Conservation (phyloP, 176 grass and related monocot genomes). For the Alopecurus myosuroides region DNA sequence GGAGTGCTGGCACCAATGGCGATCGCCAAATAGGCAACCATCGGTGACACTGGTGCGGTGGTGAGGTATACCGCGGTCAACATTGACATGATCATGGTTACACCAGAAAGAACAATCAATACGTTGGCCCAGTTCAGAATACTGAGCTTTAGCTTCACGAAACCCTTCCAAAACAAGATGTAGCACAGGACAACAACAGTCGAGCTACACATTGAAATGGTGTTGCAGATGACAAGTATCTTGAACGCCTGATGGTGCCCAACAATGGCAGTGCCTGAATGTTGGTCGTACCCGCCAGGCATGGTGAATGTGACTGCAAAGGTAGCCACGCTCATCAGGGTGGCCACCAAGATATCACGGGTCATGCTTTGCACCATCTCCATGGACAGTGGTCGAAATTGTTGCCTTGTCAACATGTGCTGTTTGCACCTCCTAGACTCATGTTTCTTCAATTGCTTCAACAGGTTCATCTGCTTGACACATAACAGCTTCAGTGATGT, state of each 20-base stretch:
- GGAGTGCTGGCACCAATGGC: conserved; percentile 15
- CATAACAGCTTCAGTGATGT: background rate
- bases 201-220: background rate
- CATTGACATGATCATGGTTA: conserved; percentile 5
- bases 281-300: background rate
- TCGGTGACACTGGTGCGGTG: background rate
- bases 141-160: background rate
- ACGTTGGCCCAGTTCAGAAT: background rate
- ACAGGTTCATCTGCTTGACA: background rate
- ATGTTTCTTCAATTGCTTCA: conserved; percentile 23
- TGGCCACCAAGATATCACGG: background rate
- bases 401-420: too few species aligned
- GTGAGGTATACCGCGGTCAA: conserved; percentile 8
- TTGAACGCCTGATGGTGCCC: background rate
- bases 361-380: background rate
- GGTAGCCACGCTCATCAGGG: background rate
- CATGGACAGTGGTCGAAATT: background rate
- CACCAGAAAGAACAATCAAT: background rate
- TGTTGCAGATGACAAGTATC: background rate
- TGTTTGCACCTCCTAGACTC: conserved; percentile 3
- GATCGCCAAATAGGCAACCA: background rate
- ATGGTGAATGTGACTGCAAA: background rate
- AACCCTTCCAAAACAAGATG: background rate
- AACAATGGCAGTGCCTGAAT: background rate
- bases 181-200: background rate